Evolutionary conservation across 2,329 filamentous ascomycete genomes (phyloP).

Genomic region (Ilyonectria destructans): DNA sequence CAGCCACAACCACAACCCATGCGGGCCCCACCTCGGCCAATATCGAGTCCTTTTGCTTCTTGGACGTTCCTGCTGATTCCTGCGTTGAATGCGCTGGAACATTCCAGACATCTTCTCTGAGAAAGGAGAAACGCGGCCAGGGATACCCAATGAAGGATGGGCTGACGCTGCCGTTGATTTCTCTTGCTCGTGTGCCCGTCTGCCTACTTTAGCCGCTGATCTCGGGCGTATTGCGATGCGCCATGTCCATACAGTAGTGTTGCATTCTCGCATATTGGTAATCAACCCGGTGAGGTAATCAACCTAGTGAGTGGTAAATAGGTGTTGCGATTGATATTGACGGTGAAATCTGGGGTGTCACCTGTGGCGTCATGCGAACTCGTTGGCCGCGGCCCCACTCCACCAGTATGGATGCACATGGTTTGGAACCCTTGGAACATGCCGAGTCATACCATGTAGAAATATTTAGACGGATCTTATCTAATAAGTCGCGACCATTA

Average conservation of each 20-base stretch:
- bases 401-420: slow-evolving; percentile 1
- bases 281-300: slow-evolving; percentile 37
- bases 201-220: slow-evolving; percentile 35
- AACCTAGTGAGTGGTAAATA: slow-evolving; percentile 6
- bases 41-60: background rate
- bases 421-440: background rate
- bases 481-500: no score
- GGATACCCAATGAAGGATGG: background rate
- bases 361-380: slow-evolving; percentile 36
- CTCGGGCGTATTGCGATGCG: slow-evolving; percentile 28
- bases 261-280: slow-evolving; percentile 42
- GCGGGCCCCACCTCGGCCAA: background rate
- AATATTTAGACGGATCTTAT: no score
- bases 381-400: slow-evolving; percentile 32
- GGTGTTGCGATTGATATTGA: slow-evolving; percentile 35
- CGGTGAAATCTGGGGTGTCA: slow-evolving; percentile 33
- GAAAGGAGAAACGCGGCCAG: background rate
- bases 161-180: background rate
- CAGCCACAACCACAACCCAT: background rate
- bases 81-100: slow-evolving; percentile 43
- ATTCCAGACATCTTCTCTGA: slow-evolving; percentile 36
- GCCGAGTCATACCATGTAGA: background rate
- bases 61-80: no score
- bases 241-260: slow-evolving; percentile 6
- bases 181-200: background rate